phyloP scores from a whole-genome alignment of 2,329 filamentous ascomycete species.

The Colletotrichum liriopes region DNA sequence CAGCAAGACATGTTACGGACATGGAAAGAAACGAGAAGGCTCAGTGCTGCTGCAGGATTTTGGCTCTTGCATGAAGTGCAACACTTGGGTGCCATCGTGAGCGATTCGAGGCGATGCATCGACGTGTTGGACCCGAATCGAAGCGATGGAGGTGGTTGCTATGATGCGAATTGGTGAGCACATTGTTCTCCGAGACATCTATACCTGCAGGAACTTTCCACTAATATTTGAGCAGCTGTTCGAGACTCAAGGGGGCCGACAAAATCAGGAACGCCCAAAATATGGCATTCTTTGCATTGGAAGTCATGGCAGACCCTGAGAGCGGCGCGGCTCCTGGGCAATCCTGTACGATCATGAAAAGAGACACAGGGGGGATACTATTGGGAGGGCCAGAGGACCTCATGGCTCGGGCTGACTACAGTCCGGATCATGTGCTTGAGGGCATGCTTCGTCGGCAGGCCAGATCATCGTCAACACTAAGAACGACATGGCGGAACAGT shows the following conservation, averaged over 20 bases:
- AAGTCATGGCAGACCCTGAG: constrained; percentile 18
- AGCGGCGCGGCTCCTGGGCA: not conserved
- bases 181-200: fast-evolving
- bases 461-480: not conserved
- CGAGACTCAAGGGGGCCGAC: constrained; percentile 1
- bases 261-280: constrained; percentile 27
- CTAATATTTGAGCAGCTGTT: constrained; percentile 8
- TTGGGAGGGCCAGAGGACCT: not conserved
- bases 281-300: constrained; percentile 13
- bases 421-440: not conserved
- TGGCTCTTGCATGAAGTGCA: constrained; percentile 9
- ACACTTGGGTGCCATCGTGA: constrained; percentile 7
- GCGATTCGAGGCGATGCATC: constrained; percentile 1
- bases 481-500: not conserved
- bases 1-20: constrained; percentile 10
- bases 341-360: constrained; percentile 28
- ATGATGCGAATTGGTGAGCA: not conserved
- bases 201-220: fast-evolving
- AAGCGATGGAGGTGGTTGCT: constrained; percentile 9
- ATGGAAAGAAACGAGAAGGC: not conserved
- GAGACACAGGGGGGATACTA: not conserved
- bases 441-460: constrained; percentile 5
- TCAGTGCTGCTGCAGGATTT: not conserved
- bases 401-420: not conserved
- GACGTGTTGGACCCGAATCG: not conserved